These are phyloP conservation scores for Leishmania arabica DNA, from an alignment of 208 protist genomes.

Conservation along the genomic window DNA sequence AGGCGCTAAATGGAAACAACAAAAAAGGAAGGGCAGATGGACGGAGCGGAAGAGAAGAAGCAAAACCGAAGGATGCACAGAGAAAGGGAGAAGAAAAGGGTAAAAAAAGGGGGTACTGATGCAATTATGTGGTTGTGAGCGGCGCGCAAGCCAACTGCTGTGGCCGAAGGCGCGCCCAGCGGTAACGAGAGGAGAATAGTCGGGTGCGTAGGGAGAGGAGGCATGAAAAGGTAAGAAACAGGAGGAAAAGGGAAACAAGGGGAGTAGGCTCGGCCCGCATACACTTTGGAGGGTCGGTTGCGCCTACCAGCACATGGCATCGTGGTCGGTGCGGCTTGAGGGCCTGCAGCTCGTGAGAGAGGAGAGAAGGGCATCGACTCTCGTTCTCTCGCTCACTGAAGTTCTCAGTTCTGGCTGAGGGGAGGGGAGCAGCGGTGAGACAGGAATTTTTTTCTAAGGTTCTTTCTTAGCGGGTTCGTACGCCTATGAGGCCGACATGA, in stretches of 20 bases:
- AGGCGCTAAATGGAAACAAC: background rate
- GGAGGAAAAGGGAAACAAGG: background rate
- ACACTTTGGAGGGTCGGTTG: background rate
- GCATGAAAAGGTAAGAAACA: background rate
- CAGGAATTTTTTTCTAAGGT: background rate
- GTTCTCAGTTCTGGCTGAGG: background rate
- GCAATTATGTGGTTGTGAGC: slow-evolving; percentile 16
- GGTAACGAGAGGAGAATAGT: background rate
- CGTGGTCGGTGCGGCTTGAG: background rate
- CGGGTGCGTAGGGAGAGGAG: background rate
- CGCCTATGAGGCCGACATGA: background rate
- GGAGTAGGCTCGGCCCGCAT: background rate
- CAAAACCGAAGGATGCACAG: slow-evolving; percentile 7
- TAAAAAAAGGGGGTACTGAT: slow-evolving; percentile 29
- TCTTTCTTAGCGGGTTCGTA: background rate
- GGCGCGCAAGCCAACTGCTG: background rate
- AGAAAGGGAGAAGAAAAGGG: background rate
- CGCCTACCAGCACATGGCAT: background rate
- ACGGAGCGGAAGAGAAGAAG: background rate
- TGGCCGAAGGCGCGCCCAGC: background rate
- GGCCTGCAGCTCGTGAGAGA: background rate
- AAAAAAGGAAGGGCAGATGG: slow-evolving; percentile 2
- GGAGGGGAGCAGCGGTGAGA: too few species aligned
- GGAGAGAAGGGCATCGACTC: background rate
- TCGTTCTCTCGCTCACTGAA: too few species aligned